Conservation (phyloP, 441 rosid genomes). For the Pelargonium cotyledonis region DNA sequence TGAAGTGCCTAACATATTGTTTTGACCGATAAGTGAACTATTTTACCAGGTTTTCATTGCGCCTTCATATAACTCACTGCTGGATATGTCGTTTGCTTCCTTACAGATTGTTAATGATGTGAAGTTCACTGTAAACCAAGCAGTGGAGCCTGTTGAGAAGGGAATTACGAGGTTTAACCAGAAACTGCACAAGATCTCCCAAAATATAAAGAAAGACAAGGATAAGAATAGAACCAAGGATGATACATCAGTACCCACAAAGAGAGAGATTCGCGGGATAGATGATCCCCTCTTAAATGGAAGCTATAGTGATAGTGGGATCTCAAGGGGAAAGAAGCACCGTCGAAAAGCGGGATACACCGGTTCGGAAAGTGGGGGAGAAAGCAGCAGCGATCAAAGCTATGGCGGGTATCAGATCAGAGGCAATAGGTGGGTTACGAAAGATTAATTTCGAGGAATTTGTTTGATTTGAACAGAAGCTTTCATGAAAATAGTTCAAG, state of each 20-base stretch:
- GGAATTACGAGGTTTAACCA: slow-evolving; percentile 85
- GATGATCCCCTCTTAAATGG: slow-evolving; percentile 95
- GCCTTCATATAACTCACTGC: background rate
- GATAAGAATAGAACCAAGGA: slow-evolving; percentile 78
- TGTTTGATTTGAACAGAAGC: slow-evolving; percentile 1
- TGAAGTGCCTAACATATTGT: background rate
- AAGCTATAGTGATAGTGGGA: slow-evolving; percentile 77
- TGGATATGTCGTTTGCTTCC: slow-evolving; percentile 23
- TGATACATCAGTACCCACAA: slow-evolving; percentile 50
- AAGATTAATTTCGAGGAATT: slow-evolving; percentile 35
- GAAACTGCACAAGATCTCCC: slow-evolving; percentile 82
- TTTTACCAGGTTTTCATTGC: background rate
- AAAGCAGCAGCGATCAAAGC: slow-evolving; percentile 89
- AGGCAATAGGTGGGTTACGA: slow-evolving; percentile 84
- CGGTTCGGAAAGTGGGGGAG: slow-evolving; percentile 95
- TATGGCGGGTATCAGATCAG: slow-evolving; percentile 61
- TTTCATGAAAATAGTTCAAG: slow-evolving; percentile 6
- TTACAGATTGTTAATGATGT: slow-evolving; percentile 87
- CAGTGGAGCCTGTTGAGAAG: slow-evolving; percentile 95
- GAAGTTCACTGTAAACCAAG: slow-evolving; percentile 92
- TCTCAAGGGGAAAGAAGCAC: slow-evolving; percentile 61
- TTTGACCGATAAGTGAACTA: background rate
- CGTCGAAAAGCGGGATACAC: slow-evolving; percentile 67
- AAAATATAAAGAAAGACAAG: slow-evolving; percentile 82
- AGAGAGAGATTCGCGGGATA: slow-evolving; percentile 86